Evolutionary conservation across 108 stramenopile genomes (phyloP).

Genomic region (Aureococcus anophagefferens): DNA sequence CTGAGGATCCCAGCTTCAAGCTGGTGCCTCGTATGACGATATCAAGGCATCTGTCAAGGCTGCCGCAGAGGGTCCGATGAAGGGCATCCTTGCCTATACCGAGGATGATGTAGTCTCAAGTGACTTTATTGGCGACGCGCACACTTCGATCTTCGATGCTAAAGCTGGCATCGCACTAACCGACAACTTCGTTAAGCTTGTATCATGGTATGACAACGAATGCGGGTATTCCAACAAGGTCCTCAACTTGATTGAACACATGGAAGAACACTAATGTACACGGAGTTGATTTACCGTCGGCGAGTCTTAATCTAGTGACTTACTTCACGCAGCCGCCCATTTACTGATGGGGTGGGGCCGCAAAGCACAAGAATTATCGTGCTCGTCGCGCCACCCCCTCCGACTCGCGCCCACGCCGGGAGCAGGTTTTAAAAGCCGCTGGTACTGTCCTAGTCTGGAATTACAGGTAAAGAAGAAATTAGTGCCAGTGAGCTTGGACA

Average conservation of each 20-base stretch:
- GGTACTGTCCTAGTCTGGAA: no score
- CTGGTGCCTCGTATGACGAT: constrained; percentile 84
- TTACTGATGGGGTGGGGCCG: no score
- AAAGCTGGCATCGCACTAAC: constrained; percentile 94
- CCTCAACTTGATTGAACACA: constrained; percentile 85
- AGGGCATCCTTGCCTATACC: constrained; percentile 85
- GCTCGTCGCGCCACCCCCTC: no score
- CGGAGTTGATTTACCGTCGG: no score
- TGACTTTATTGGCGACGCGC: constrained; percentile 83
- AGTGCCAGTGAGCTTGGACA: no score
- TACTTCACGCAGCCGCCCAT: no score
- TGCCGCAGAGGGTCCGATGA: constrained; percentile 87
- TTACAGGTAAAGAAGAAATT: no score
- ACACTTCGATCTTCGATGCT: constrained; percentile 90
- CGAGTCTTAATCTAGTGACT: no score
- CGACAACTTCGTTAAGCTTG: constrained; percentile 97
- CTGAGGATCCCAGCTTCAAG: constrained; percentile 86
- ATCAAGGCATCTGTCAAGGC: constrained; percentile 88
- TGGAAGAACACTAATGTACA: no score
- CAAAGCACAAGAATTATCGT: no score
- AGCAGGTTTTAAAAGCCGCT: no score
- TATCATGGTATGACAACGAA: constrained; percentile 99
- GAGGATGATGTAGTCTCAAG: constrained; percentile 85
- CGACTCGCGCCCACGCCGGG: no score
- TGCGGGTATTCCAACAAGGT: constrained; percentile 83